Conservation (phyloP, 1,284 basidiomycete genomes). For the Volvariella volvacea region DNA sequence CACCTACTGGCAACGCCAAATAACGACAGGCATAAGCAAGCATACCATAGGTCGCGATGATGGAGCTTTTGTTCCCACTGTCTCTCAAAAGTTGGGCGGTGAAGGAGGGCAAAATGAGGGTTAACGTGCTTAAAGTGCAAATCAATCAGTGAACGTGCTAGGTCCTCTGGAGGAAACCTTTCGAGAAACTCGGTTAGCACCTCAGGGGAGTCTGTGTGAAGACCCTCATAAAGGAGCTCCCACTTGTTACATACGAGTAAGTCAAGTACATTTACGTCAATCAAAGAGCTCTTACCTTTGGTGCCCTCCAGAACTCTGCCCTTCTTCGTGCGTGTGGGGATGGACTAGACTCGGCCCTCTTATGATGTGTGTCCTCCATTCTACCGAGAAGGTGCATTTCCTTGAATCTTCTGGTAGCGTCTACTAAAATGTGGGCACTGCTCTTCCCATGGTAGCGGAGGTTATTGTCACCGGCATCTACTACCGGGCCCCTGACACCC, state of each 20-base stretch:
- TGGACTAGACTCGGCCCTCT: neutral
- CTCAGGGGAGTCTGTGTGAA: slow-evolving; percentile 26
- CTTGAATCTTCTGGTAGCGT: slow-evolving; percentile 44
- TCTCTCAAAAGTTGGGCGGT: slow-evolving; percentile 59
- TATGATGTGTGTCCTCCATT: slow-evolving; percentile 12
- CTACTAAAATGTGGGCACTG: slow-evolving; percentile 48
- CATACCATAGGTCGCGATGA: slow-evolving; percentile 49
- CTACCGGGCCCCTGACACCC: slow-evolving; percentile 17
- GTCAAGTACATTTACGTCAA: neutral
- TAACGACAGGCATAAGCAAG: slow-evolving; percentile 48
- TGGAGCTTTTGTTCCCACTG: slow-evolving; percentile 52
- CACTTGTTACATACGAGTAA: slow-evolving; percentile 34
- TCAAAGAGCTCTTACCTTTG: slow-evolving; percentile 20
- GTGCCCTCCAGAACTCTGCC: slow-evolving; percentile 33
- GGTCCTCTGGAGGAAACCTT: slow-evolving; percentile 51
- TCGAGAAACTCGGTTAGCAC: slow-evolving; percentile 32
- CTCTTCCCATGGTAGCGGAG: slow-evolving; percentile 58
- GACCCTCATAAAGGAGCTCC: slow-evolving; percentile 52
- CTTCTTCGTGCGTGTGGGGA: slow-evolving; percentile 15
- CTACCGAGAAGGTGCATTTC: slow-evolving; percentile 37
- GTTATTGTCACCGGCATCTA: slow-evolving; percentile 15
- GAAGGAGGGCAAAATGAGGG: slow-evolving; percentile 54
- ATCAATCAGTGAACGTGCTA: slow-evolving; percentile 50
- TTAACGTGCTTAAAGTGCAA: slow-evolving; percentile 63
- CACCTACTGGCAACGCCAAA: slow-evolving; percentile 72